Evolutionary conservation across 2,329 filamentous ascomycete species (phyloP).

Genomic region (Diaporthe vaccinii): DNA sequence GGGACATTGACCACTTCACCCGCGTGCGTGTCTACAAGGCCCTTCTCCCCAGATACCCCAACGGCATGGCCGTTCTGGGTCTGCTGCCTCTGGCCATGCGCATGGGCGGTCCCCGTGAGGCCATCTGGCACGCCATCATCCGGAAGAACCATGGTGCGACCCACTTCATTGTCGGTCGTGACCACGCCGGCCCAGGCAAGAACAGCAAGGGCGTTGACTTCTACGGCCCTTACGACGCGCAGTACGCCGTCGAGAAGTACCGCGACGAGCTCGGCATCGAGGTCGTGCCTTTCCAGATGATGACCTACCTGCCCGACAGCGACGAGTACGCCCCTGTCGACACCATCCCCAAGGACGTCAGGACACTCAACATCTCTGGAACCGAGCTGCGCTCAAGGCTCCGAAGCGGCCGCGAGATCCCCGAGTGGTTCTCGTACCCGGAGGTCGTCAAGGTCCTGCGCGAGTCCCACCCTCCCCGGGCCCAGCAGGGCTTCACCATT

Average conservation of each 20-base stretch:
- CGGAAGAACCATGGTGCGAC: slow-evolving; percentile 99
- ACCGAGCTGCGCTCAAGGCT: slow-evolving; percentile 94
- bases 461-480: slow-evolving; percentile 94
- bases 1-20: slow-evolving; percentile 99
- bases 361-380: slow-evolving; percentile 89
- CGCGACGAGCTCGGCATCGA: slow-evolving; percentile 96
- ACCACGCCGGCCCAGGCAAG: slow-evolving; percentile 97
- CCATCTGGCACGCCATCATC: slow-evolving; percentile 99
- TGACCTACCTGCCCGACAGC: slow-evolving; percentile 97
- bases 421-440: slow-evolving; percentile 99
- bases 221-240: slow-evolving; percentile 98
- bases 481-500: slow-evolving; percentile 95
- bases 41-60: slow-evolving; percentile 94
- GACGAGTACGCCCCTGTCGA: slow-evolving; percentile 97
- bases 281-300: slow-evolving; percentile 99
- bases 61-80: slow-evolving; percentile 97
- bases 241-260: slow-evolving; percentile 97
- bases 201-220: slow-evolving; percentile 98
- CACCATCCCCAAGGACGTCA: slow-evolving; percentile 85
- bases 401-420: slow-evolving; percentile 92
- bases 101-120: slow-evolving; percentile 98
- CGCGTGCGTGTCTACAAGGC: slow-evolving; percentile 99
- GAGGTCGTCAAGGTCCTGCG: slow-evolving; percentile 97
- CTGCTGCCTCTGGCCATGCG: slow-evolving; percentile 97
- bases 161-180: slow-evolving; percentile 98